A percentile compares a stretch with the other conserved stretches of the same genome.
Conservation (phyloP, 2,329 filamentous ascomycete genomes). For the Phialophora tarda region DNA sequence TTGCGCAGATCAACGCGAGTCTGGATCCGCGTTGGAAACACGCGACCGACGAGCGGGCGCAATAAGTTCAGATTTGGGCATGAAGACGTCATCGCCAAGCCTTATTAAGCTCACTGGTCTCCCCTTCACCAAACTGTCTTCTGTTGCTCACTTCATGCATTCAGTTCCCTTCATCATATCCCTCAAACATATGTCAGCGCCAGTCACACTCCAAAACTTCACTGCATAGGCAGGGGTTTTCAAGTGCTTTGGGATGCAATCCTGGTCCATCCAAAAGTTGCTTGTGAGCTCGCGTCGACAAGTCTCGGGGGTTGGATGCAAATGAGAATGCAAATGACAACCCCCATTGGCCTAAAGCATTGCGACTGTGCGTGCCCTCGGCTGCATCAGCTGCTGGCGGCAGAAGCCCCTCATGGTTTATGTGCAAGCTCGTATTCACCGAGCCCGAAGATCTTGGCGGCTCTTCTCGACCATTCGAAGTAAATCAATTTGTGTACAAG, state of each 20-base stretch:
- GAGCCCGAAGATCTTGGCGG: slow-evolving; percentile 15
- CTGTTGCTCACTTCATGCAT: not conserved
- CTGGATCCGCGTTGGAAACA: not conserved
- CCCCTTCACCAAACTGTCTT: not conserved
- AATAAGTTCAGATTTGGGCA: not conserved
- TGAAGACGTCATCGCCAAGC: not conserved
- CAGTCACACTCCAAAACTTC: not conserved
- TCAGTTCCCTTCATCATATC: not conserved
- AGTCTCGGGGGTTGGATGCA: not conserved
- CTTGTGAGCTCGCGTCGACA: not conserved
- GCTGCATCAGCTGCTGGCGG: not conserved
- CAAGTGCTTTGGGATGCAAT: not conserved
- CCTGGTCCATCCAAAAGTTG: not conserved
- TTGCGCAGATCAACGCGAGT: not conserved
- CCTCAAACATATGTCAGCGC: not conserved
- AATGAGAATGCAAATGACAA: no score
- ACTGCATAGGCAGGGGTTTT: not conserved
- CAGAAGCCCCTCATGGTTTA: not conserved
- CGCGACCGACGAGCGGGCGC: not conserved
- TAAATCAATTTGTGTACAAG: slow-evolving; percentile 5
- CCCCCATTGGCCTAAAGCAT: not conserved
- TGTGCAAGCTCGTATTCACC: slow-evolving; percentile 8
- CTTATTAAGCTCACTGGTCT: not conserved
- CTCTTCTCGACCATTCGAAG: not conserved
- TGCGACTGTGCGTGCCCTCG: not conserved